Base-by-base conservation (phyloP, 2,329 filamentous ascomycete species). In the Moelleriella libera region DNA sequence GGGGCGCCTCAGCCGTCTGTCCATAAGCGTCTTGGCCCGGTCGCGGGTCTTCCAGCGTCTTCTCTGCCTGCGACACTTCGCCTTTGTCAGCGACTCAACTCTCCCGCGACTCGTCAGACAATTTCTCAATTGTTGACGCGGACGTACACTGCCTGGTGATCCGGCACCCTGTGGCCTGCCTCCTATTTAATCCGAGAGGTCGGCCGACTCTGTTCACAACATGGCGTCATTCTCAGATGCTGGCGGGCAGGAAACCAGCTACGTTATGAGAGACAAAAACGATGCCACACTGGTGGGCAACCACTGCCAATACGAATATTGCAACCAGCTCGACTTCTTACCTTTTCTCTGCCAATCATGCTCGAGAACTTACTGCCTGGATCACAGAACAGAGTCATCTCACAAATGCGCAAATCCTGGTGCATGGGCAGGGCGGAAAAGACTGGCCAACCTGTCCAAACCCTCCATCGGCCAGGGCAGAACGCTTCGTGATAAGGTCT, bases 321-420 rank as follows among this genome's bases (percentile, higher is more conserved):
- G 92, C 73, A 84, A 89, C 62, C 85, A 92, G 61, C 85, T 97
- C 51, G 92, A 97, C 67, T 97, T 98, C 65, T 79, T 98, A 5
- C 92, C 92, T 4, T 97, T 97, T 66, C 76, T 81, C 60, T 98
- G 92, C 69, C 86, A 94, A 62, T 92, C 85, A 55, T 98, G 92
- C 68, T 76, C 64, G 53, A 76, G 78, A 49, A 90, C 84, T 12
- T 98, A 82, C 70, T 98, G 94, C 64, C 83, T 94, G 54, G 90
- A 97, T 61, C 92, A 98, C 72, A 85, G 90, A 48, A 83, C 80
- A 58, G 90, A 97, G 69, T 77, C 79, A 21, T 70, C 86, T 0
- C 94, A 98, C 68, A 76, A 80, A 59, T 83, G 80, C 64, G 56
- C 67, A 46, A 70, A 77, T 45, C 69, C 67, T 2, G 80, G 80